A percentile compares a stretch with the other conserved stretches of the same genome.
These are phyloP conservation scores for Colletotrichum sp. DNA, from an alignment of 2,329 filamentous ascomycete genomes.

Conservation along the genomic window DNA sequence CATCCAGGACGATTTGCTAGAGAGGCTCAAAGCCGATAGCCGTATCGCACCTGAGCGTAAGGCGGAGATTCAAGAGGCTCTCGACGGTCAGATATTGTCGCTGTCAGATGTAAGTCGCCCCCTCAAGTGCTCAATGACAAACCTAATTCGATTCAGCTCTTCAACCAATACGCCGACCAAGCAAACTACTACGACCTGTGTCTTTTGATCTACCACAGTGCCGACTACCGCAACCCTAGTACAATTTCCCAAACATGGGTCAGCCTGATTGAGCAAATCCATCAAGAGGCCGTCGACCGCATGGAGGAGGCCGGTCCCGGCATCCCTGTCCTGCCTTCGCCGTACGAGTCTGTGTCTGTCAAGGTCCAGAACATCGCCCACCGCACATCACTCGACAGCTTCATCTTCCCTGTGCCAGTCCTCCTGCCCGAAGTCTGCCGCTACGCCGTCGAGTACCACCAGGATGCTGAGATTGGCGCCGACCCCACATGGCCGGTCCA, in stretches of 20 bases:
- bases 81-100: slow-evolving; percentile 80
- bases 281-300: slow-evolving; percentile 57
- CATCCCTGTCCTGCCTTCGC: slow-evolving; percentile 49
- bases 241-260: slow-evolving; percentile 88
- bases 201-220: slow-evolving; percentile 88
- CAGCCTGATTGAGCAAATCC: slow-evolving; percentile 76
- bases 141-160: slow-evolving; percentile 65
- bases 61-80: slow-evolving; percentile 65
- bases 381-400: slow-evolving; percentile 67
- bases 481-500: slow-evolving; percentile 62
- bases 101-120: slow-evolving; percentile 72
- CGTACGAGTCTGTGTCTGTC: slow-evolving; percentile 73
- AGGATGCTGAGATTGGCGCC: slow-evolving; percentile 62
- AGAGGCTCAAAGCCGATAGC: slow-evolving; percentile 74
- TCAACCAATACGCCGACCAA: slow-evolving; percentile 88
- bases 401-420: slow-evolving; percentile 67
- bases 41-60: slow-evolving; percentile 70
- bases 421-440: slow-evolving; percentile 67
- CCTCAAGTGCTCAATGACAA: neutral
- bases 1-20: slow-evolving; percentile 90
- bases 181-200: slow-evolving; percentile 94
- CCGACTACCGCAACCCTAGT: slow-evolving; percentile 86
- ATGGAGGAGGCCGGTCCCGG: slow-evolving; percentile 45
- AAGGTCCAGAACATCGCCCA: slow-evolving; percentile 69
- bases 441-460: slow-evolving; percentile 63